Percentiles rank a stretch among this genome's conserved stretches.
Conservation (phyloP, 1,139 yeast genomes). For the Candida dubliniensis region DNA sequence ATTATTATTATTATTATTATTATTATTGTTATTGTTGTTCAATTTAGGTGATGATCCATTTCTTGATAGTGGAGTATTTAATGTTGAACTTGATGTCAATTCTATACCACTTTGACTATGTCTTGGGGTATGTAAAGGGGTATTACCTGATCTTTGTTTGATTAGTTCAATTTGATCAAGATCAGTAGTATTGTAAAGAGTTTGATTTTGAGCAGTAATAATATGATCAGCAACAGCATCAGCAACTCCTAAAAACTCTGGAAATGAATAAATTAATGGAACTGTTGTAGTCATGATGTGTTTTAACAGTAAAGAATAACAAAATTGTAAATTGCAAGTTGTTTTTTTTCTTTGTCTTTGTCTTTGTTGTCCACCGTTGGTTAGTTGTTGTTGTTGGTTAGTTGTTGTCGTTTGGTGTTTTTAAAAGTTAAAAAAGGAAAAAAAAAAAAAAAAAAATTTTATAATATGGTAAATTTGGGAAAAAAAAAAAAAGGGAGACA, state of each 20-base stretch:
- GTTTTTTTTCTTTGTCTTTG: too few species aligned
- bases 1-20: background rate
- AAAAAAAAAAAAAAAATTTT: too few species aligned
- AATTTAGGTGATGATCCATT: slow-evolving; percentile 6
- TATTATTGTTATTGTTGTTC: slow-evolving; percentile 9
- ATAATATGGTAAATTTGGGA: too few species aligned
- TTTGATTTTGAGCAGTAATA: slow-evolving; percentile 73
- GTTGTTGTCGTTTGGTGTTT: too few species aligned
- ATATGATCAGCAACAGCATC: slow-evolving; percentile 93
- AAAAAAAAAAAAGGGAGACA: too few species aligned
- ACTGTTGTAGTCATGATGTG: slow-evolving; percentile 80
- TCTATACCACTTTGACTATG: slow-evolving; percentile 14
- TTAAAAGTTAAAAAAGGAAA: too few species aligned
- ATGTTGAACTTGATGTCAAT: slow-evolving; percentile 3
- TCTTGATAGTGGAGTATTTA: slow-evolving; percentile 3
- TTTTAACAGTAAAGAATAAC: too few species aligned
- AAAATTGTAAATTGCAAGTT: too few species aligned
- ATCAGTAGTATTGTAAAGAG: slow-evolving; percentile 55
- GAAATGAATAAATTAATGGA: slow-evolving; percentile 88
- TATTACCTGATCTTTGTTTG: slow-evolving; percentile 21
- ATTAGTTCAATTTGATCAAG: slow-evolving; percentile 31
- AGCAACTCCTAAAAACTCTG: slow-evolving; percentile 85
- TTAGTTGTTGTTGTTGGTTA: too few species aligned
- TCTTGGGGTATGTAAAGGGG: slow-evolving; percentile 14
- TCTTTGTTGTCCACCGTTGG: too few species aligned